A percentile compares a stretch with the other conserved stretches of the same genome.
Evolutionary conservation across 2,329 filamentous ascomycete species (phyloP).

Genomic region (Endocalyx cinctus): DNA sequence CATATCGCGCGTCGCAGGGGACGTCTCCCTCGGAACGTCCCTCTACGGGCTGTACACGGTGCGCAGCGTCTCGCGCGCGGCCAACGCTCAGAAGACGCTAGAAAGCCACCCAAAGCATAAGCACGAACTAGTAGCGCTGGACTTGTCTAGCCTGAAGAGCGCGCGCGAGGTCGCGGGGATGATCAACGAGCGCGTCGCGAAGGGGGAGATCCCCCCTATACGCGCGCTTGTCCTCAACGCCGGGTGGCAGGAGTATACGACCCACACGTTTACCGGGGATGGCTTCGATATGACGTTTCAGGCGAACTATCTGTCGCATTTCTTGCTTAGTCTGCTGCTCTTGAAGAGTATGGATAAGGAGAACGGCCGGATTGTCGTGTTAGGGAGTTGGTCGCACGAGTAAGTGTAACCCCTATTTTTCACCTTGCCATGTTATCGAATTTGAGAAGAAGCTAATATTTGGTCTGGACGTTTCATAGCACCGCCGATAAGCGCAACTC

Average conservation of each 20-base stretch:
- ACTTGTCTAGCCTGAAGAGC: conserved; percentile 12
- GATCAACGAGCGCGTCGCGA: conserved; percentile 14
- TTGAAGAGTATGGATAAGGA: conserved; percentile 30
- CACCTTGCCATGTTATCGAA: too few species aligned
- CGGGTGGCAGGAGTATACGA: conserved; percentile 17
- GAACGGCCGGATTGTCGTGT: conserved; percentile 24
- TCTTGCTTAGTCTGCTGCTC: conserved; percentile 27
- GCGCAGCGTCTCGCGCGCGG: not conserved
- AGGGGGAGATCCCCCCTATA: conserved; percentile 21
- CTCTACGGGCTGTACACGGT: not conserved
- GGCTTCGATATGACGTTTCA: conserved; percentile 29
- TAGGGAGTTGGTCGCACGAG: conserved; percentile 30
- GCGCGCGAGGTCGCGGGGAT: conserved; percentile 11
- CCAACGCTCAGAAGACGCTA: not conserved
- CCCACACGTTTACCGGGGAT: conserved; percentile 25
- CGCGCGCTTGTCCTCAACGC: conserved; percentile 19
- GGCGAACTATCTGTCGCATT: conserved; percentile 29
- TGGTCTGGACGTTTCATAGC: conserved; percentile 6
- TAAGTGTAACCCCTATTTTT: too few species aligned
- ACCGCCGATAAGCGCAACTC: conserved; percentile 14
- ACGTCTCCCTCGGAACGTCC: not conserved
- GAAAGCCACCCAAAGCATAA: not conserved
- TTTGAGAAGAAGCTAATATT: not conserved
- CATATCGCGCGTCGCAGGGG: not conserved
- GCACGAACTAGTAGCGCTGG: conserved; percentile 9